phyloP scores from a whole-genome alignment of 2,329 filamentous ascomycete genomes.

The Teratosphaeria nubilosa region DNA sequence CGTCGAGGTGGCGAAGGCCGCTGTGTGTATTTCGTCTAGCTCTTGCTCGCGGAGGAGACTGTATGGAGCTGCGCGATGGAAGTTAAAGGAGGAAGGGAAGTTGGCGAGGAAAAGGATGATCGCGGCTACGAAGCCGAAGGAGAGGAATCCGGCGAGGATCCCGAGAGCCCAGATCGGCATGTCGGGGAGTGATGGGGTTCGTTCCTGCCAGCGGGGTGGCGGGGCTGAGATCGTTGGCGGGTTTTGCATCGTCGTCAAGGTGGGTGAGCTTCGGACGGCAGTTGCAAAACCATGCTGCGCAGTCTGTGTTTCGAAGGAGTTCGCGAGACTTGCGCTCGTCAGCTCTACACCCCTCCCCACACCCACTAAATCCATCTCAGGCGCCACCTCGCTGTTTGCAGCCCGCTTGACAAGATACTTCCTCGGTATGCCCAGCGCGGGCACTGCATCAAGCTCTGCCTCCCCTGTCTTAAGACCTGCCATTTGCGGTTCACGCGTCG shows the following conservation, averaged over 20 bases:
- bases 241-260: background rate
- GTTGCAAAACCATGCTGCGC: background rate
- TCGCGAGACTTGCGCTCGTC: background rate
- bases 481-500: background rate
- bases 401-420: background rate
- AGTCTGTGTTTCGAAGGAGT: background rate
- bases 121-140: constrained; percentile 9
- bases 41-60: background rate
- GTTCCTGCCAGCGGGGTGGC: background rate
- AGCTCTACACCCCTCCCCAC: background rate
- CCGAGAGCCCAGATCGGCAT: constrained; percentile 6
- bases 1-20: background rate
- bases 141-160: constrained; percentile 7
- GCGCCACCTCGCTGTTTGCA: background rate
- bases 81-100: constrained; percentile 8
- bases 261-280: background rate
- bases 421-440: background rate
- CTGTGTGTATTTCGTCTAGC: background rate
- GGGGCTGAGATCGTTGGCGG: background rate
- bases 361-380: background rate
- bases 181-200: constrained; percentile 1
- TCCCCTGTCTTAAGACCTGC: background rate
- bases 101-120: constrained; percentile 14
- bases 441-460: background rate
- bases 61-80: background rate